These are phyloP conservation scores for Neurospora sp. DNA, from an alignment of 2,329 filamentous ascomycete species.

Conservation along the genomic window DNA sequence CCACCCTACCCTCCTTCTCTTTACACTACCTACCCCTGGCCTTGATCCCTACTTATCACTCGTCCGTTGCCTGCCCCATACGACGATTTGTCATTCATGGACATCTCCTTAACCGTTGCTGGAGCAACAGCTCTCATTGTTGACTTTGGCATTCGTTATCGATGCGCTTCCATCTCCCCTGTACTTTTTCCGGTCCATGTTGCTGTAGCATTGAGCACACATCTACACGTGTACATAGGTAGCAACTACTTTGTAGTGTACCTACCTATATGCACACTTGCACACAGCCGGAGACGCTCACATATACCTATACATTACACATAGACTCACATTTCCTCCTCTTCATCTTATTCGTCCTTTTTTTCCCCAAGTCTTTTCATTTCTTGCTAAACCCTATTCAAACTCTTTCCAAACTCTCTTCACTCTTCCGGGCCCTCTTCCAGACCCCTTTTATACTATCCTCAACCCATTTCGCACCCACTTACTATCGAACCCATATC, in stretches of 20 bases:
- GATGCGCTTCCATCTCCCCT: background rate
- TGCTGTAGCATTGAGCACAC: background rate
- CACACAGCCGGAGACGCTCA: too few relatives aligned
- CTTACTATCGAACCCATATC: too few relatives aligned
- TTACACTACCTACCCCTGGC: background rate
- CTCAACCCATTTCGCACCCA: background rate
- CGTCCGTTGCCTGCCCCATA: background rate
- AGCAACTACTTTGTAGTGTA: too few relatives aligned
- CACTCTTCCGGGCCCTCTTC: too few relatives aligned
- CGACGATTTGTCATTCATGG: background rate
- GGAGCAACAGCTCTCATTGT: background rate
- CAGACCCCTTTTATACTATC: background rate
- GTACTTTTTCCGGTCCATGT: background rate
- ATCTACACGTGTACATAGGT: background rate
- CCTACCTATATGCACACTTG: too few relatives aligned
- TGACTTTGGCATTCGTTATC: background rate
- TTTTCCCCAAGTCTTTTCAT: slow-evolving; percentile 6
- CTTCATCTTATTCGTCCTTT: background rate
- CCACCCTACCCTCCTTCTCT: background rate
- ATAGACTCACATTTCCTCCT: too few relatives aligned
- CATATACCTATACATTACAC: background rate
- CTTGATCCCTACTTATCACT: background rate
- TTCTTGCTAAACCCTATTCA: too few relatives aligned
- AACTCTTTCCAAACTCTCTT: background rate
- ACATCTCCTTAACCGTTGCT: background rate